phyloP scores from a whole-genome alignment of 2,329 filamentous ascomycete genomes.

The Aspergillus floridensis region DNA sequence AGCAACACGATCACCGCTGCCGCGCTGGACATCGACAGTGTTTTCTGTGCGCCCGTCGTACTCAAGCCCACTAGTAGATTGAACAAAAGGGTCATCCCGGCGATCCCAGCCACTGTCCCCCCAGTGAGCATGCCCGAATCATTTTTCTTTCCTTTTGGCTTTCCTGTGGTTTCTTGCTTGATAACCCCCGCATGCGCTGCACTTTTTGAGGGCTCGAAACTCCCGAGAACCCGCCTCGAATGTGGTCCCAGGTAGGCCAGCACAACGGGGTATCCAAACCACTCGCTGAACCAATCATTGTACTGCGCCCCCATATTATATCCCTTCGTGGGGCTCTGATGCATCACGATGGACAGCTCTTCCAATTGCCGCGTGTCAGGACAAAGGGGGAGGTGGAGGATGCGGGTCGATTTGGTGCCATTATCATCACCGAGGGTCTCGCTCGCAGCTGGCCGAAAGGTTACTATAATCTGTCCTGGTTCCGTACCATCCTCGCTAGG shows the following conservation, averaged over 20 bases:
- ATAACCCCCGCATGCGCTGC: conserved; percentile 18
- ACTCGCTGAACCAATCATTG: conserved; percentile 65
- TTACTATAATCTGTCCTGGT: conserved; percentile 41
- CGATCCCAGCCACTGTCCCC: neutral
- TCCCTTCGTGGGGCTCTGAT: conserved; percentile 57
- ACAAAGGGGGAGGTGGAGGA: conserved; percentile 57
- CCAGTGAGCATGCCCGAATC: neutral
- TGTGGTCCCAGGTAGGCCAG: conserved; percentile 66
- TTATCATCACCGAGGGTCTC: conserved; percentile 9
- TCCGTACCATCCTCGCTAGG: conserved; percentile 18
- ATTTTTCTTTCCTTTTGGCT: neutral
- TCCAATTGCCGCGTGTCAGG: conserved; percentile 51
- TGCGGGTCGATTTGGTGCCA: conserved; percentile 14
- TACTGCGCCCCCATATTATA: conserved; percentile 63
- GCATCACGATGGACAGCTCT: conserved; percentile 56
- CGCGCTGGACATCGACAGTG: neutral
- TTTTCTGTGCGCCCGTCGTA: neutral
- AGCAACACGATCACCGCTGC: conserved; percentile 9
- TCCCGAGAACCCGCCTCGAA: conserved; percentile 61
- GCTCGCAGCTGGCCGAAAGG: conserved; percentile 32
- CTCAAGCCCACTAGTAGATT: conserved; percentile 1
- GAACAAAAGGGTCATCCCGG: conserved; percentile 9
- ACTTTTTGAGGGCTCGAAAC: conserved; percentile 48
- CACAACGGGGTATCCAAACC: conserved; percentile 61
- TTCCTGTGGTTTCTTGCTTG: neutral